These are phyloP conservation scores for Balakata baccata DNA, from an alignment of 345 rosid species.

Conservation along the genomic window DNA sequence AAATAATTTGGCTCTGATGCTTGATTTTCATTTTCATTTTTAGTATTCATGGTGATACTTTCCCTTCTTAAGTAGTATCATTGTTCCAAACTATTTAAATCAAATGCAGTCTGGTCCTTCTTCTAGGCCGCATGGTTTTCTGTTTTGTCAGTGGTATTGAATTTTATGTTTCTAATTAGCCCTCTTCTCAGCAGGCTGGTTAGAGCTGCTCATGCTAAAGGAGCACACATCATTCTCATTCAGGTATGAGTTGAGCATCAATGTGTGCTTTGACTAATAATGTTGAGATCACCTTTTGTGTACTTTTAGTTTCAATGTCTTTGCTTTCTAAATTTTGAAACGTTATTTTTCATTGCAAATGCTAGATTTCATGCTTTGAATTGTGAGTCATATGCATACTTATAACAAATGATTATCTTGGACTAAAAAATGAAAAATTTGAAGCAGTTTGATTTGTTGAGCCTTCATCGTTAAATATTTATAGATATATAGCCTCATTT, in stretches of 20 bases:
- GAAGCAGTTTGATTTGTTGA: neutral
- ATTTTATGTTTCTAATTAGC: neutral
- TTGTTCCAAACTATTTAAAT: neutral
- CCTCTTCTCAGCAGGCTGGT: slow-evolving; percentile 46
- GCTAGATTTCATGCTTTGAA: neutral
- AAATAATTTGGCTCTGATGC: neutral
- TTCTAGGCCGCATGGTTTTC: neutral
- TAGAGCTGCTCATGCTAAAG: slow-evolving; percentile 63
- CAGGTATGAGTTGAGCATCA: slow-evolving; percentile 43
- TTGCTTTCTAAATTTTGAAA: neutral
- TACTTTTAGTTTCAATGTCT: neutral
- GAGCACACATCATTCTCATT: slow-evolving; percentile 84
- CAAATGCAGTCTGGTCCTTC: neutral
- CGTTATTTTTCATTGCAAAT: neutral
- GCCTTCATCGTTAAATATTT: neutral
- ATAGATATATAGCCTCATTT: neutral
- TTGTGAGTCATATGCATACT: neutral
- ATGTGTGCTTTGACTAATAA: neutral
- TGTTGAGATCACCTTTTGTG: neutral
- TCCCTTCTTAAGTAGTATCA: neutral
- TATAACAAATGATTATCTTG: neutral
- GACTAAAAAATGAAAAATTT: neutral
- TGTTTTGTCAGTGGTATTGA: neutral
- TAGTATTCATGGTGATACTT: neutral
- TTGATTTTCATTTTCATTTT: neutral